phyloP scores from a whole-genome alignment of 306 rosid genomes.

The Cicer judaicum region DNA sequence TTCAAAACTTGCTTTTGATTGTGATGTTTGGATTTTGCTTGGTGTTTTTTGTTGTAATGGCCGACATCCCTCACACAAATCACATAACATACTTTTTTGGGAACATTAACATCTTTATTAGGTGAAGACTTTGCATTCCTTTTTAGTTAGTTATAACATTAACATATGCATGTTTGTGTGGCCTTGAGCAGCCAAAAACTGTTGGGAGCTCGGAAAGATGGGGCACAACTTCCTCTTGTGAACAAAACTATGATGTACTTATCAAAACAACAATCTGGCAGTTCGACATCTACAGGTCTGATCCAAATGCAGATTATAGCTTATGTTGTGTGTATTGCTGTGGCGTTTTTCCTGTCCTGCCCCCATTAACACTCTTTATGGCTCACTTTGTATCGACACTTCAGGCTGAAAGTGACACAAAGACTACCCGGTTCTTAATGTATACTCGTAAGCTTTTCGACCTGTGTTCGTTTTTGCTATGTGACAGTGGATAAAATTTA shows the following conservation, averaged over 20 bases:
- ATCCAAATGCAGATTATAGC: conserved; percentile 43
- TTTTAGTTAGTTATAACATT: conserved; percentile 3
- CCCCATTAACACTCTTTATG: conserved; percentile 40
- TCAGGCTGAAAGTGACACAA: conserved; percentile 48
- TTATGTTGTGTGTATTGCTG: conserved; percentile 39
- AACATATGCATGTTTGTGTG: conserved; percentile 10
- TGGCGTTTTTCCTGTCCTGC: conserved; percentile 44
- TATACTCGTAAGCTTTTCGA: conserved; percentile 38
- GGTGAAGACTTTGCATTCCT: background rate
- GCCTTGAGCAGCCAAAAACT: conserved; percentile 67
- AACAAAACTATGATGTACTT: conserved; percentile 92
- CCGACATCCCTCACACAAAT: background rate
- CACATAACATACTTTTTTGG: background rate
- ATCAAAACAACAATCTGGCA: conserved; percentile 45
- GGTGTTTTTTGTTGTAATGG: background rate
- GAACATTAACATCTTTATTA: background rate
- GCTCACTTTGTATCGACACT: conserved; percentile 36
- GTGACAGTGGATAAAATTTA: background rate
- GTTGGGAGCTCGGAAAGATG: conserved; percentile 79
- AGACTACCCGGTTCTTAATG: conserved; percentile 23
- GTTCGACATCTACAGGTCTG: conserved; percentile 53
- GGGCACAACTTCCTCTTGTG: conserved; percentile 74
- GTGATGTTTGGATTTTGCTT: background rate
- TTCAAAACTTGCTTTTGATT: background rate
- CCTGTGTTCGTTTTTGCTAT: conserved; percentile 31